Base-by-base conservation (phyloP, 805 yeast species). In the Scheffersomyces amazonensis region DNA sequence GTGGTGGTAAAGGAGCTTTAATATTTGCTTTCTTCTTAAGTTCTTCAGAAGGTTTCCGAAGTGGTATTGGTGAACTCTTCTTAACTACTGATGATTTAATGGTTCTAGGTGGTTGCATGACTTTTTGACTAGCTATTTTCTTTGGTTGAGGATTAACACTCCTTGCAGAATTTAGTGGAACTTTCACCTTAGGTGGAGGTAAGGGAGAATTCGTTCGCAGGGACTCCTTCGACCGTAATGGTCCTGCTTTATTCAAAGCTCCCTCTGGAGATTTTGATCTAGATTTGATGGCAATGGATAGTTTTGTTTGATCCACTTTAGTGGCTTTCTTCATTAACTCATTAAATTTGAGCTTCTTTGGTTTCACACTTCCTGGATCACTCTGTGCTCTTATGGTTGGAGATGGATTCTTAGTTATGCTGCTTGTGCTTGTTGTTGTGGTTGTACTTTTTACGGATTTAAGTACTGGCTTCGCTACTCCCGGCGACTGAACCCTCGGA, bases 311-410 rank as follows among this genome's bases (percentile, higher is more conserved):
- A 52, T 83, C 85, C 2, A 84, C 75, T 10, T 64, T 60, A 11
- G 74, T 74, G 0, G 91, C 93, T 53, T 78, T 77, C 51, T 77
- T 77, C 85, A 84, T 78, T 37, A 84, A 67, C 31, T 85, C 86
- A 39, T 71, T 73, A 53, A 82, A 84, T 13, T 80, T 76, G 55
- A 82, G 58, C 53, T 79, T 75, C 32, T 69, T 71, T 2, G 65
- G 50, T 11, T 54, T 28, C 12, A 49, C 35, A 33, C 11, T 27
- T 16, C 13, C 11, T 39, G 16, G 44, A 23, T 17, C 45, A 10
- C 31, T 46, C 21, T 21, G 39, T 17, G 27, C 8, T 24, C 27
- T 13, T 5, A 9, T 24, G 6, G n/a, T 5, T 24, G 13, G n/a
- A 10, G 27, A 24, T 24, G 27, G 5, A 24, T 8, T 12, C 27